phyloP scores from a whole-genome alignment of 2,329 filamentous ascomycete species.

The Apiospora marii region DNA sequence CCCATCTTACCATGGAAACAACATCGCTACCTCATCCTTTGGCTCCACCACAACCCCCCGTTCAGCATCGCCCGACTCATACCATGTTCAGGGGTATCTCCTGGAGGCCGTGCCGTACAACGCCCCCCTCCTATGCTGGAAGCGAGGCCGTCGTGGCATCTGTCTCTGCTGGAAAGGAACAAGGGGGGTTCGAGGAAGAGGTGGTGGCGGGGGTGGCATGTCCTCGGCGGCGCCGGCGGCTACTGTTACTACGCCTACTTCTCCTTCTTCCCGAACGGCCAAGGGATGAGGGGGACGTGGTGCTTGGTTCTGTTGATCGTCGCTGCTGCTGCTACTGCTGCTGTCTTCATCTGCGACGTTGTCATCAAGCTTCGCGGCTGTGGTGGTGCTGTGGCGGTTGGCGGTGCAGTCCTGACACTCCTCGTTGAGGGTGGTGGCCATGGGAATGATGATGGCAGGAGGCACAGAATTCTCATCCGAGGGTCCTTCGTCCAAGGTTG shows the following conservation, averaged over 20 bases:
- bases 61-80: neutral
- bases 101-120: neutral
- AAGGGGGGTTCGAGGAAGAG: neutral
- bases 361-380: neutral
- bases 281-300: neutral
- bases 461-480: neutral
- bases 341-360: too few species aligned
- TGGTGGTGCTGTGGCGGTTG: neutral
- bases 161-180: neutral
- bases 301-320: neutral
- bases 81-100: slow-evolving; percentile 14
- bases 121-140: neutral
- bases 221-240: neutral
- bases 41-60: neutral
- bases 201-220: neutral
- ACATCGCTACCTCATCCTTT: neutral
- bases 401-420: slow-evolving; percentile 29
- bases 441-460: neutral
- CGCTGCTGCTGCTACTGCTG: neutral
- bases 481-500: neutral
- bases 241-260: neutral
- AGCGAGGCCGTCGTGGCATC: neutral
- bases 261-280: neutral
- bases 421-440: slow-evolving; percentile 27
- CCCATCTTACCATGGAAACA: neutral